phyloP scores from a whole-genome alignment of 139 green algal genomes.

The Chlorella sp. region DNA sequence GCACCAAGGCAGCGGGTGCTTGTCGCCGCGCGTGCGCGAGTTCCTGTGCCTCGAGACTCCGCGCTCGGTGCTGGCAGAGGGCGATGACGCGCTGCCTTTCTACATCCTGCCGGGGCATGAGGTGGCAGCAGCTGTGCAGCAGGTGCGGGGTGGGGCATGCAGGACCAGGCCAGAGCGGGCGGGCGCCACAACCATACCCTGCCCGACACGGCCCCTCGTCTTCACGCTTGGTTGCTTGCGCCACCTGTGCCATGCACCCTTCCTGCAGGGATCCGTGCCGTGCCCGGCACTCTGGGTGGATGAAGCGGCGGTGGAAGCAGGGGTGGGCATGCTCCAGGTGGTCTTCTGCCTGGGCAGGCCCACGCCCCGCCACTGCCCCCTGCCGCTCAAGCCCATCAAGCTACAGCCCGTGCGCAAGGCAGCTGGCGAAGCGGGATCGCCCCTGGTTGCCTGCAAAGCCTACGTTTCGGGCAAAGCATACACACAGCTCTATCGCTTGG shows the following conservation, averaged over 20 bases:
- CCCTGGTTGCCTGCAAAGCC: background rate
- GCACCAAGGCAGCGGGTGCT: slow-evolving; percentile 10
- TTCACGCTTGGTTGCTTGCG: background rate
- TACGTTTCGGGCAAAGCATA: slow-evolving; percentile 20
- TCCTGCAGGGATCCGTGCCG: background rate
- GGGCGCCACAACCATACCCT: background rate
- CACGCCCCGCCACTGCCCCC: background rate
- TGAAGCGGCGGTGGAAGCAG: background rate
- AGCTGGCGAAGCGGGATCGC: background rate
- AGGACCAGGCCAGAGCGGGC: too few species aligned
- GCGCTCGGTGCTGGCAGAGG: background rate
- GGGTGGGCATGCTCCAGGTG: slow-evolving; percentile 9
- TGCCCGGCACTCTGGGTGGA: slow-evolving; percentile 39
- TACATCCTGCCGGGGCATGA: background rate
- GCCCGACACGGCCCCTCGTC: background rate
- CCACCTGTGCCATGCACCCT: background rate
- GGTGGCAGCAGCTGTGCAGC: background rate
- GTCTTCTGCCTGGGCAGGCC: slow-evolving; percentile 32
- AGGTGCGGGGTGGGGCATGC: background rate
- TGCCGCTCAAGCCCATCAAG: slow-evolving; percentile 25
- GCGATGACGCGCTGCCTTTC: slow-evolving; percentile 16
- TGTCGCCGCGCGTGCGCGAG: slow-evolving; percentile 17
- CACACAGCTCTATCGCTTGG: slow-evolving; percentile 25
- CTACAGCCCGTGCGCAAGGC: slow-evolving; percentile 33
- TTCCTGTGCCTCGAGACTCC: slow-evolving; percentile 25